phyloP scores from a whole-genome alignment of 805 yeast species.

The Candida patagonica region DNA sequence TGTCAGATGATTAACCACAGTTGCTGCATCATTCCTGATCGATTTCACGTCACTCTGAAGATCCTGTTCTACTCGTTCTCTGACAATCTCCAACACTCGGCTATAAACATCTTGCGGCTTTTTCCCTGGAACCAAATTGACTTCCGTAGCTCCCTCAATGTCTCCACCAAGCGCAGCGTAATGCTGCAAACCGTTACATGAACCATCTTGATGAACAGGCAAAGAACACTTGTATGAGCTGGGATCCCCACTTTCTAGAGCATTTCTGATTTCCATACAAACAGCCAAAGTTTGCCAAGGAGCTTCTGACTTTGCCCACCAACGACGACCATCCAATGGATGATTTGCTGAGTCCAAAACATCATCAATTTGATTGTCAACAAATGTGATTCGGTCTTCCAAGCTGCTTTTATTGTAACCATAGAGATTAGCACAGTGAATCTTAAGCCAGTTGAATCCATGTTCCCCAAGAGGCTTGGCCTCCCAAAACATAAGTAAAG shows the following conservation, averaged over 20 bases:
- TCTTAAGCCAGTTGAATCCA: conserved; percentile 52
- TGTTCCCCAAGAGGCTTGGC: conserved; percentile 42
- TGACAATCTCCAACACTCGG: conserved; percentile 45
- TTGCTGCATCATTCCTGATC: conserved; percentile 23
- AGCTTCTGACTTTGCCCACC: conserved; percentile 53
- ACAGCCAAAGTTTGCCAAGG: conserved; percentile 57
- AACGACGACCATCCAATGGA: conserved; percentile 36
- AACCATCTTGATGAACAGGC: conserved; percentile 60
- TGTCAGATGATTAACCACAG: conserved; percentile 52
- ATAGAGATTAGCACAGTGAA: conserved; percentile 51
- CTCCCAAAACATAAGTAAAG: conserved; percentile 51
- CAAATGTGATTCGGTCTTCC: conserved; percentile 41
- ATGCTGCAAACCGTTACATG: conserved; percentile 61
- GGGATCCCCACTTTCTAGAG: conserved; percentile 41
- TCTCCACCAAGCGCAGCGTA: conserved; percentile 69
- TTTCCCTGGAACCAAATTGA: conserved; percentile 46
- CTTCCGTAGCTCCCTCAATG: conserved; percentile 53
- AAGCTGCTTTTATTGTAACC: conserved; percentile 50
- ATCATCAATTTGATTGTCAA: conserved; percentile 37
- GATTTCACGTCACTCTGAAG: conserved; percentile 17
- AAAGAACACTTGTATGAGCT: conserved; percentile 39
- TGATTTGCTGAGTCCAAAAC: conserved; percentile 38
- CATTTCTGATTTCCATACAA: conserved; percentile 44
- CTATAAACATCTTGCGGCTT: conserved; percentile 55
- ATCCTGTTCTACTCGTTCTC: conserved; percentile 39